These are phyloP conservation scores for Croton laevigatus DNA, from an alignment of 441 rosid genomes.

Conservation along the genomic window DNA sequence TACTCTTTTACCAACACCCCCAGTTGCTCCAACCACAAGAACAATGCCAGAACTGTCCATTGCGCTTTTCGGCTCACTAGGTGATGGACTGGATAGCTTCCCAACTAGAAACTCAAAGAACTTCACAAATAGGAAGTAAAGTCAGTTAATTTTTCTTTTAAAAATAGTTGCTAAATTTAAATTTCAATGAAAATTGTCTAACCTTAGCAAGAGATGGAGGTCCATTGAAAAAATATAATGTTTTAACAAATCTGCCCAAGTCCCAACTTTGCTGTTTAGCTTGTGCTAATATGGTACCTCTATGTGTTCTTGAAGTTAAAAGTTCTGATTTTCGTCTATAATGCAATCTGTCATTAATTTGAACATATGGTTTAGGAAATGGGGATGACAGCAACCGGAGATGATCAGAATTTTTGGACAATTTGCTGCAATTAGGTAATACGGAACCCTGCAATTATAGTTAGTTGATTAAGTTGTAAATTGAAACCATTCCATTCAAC, in stretches of 20 bases:
- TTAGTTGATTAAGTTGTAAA: conserved; percentile 22
- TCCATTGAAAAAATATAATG: conserved; percentile 75
- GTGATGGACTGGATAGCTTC: conserved; percentile 53
- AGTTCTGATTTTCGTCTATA: conserved; percentile 24
- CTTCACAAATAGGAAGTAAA: conserved; percentile 38
- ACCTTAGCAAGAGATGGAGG: conserved; percentile 74
- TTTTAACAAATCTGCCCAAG: conserved; percentile 78
- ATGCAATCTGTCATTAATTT: conserved; percentile 38
- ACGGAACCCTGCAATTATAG: conserved; percentile 49
- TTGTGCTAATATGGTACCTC: conserved; percentile 36
- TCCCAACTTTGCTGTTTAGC: conserved; percentile 71
- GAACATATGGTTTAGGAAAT: conserved; percentile 76
- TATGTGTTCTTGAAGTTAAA: conserved; percentile 28
- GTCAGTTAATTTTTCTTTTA: conserved; percentile 21
- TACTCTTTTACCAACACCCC: conserved; percentile 86
- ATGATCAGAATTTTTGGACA: conserved; percentile 29
- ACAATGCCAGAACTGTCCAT: conserved; percentile 59
- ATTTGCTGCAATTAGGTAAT: conserved; percentile 30
- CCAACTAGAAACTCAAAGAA: conserved; percentile 56
- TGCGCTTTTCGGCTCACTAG: conserved; percentile 31
- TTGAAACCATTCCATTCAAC: not conserved
- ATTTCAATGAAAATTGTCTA: not conserved
- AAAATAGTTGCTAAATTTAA: conserved; percentile 6
- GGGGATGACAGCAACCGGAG: conserved; percentile 33
- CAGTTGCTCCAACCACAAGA: conserved; percentile 92